phyloP scores from a whole-genome alignment of 1,284 basidiomycete species.

The Cutaneotrichosporon mucoides region DNA sequence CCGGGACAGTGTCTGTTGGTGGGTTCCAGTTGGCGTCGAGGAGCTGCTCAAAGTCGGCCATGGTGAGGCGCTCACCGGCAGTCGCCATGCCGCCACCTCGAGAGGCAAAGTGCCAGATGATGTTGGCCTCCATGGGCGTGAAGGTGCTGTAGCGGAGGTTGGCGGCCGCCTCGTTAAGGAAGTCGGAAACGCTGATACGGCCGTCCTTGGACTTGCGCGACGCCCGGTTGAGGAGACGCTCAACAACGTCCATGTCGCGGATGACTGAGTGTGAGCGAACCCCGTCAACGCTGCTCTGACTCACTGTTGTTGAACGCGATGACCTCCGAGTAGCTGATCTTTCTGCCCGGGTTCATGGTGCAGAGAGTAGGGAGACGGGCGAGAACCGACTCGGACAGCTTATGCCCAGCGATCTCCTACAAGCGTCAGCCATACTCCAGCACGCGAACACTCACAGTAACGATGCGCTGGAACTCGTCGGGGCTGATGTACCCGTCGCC shows the following conservation, averaged over 20 bases:
- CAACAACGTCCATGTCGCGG: conserved; percentile 87
- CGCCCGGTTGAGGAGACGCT: conserved; percentile 59
- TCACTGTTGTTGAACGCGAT: conserved; percentile 82
- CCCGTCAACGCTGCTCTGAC: not conserved
- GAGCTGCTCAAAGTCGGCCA: conserved; percentile 83
- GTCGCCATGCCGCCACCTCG: conserved; percentile 59
- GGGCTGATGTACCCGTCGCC: conserved; percentile 87
- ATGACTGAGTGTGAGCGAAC: conserved; percentile 5
- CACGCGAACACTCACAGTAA: conserved; percentile 40
- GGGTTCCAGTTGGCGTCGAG: conserved; percentile 57
- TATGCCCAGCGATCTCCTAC: conserved; percentile 88
- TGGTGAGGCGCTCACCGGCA: conserved; percentile 61
- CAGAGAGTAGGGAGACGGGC: conserved; percentile 84
- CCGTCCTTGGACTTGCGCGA: conserved; percentile 87
- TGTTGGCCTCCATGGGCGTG: conserved; percentile 91
- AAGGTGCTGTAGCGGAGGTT: conserved; percentile 82
- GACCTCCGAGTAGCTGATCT: conserved; percentile 91
- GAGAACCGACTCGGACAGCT: conserved; percentile 84
- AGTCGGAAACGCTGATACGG: conserved; percentile 60
- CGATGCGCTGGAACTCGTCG: conserved; percentile 88
- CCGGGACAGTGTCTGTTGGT: conserved; percentile 15
- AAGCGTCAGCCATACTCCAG: too few relatives aligned
- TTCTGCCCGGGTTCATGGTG: conserved; percentile 76
- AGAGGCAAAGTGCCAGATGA: conserved; percentile 92
- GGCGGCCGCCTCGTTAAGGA: conserved; percentile 50